Conservation (phyloP, 306 rosid genomes). For the Quercus cerris region DNA sequence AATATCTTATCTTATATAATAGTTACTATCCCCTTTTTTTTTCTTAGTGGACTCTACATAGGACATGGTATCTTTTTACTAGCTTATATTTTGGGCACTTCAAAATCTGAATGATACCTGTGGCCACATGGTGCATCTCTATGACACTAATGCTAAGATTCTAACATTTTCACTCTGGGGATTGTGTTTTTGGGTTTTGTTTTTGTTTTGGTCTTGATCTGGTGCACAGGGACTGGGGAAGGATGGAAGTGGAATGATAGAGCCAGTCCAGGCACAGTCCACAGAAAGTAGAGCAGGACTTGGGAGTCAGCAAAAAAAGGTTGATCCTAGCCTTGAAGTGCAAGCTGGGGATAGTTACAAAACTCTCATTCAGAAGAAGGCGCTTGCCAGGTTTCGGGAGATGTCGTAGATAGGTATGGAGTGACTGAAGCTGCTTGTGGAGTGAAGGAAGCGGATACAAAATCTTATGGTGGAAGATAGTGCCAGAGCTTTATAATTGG, state of each 20-base stretch:
- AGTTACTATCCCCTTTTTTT: background rate
- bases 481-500: slow-evolving; percentile 16
- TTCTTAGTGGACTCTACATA: background rate
- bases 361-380: slow-evolving; percentile 90
- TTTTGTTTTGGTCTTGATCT: slow-evolving; percentile 31
- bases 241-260: slow-evolving; percentile 95
- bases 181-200: slow-evolving; percentile 11
- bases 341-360: slow-evolving; percentile 94
- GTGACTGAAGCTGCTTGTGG: slow-evolving; percentile 5
- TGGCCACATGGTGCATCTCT: slow-evolving; percentile 26
- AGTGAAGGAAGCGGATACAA: background rate
- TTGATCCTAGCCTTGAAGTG: slow-evolving; percentile 79
- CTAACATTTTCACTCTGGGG: slow-evolving; percentile 36
- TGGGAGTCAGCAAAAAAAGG: slow-evolving; percentile 89
- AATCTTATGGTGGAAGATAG: background rate
- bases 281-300: slow-evolving; percentile 87
- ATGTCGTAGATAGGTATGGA: slow-evolving; percentile 49
- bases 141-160: slow-evolving; percentile 13
- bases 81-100: slow-evolving; percentile 1
- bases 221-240: slow-evolving; percentile 86
- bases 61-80: background rate
- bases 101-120: slow-evolving; percentile 23
- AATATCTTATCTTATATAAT: background rate
- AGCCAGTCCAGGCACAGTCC: slow-evolving; percentile 90
- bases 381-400: slow-evolving; percentile 91